phyloP scores from a whole-genome alignment of 192 early-diverging fungal species.

The Ambispora gerdemannii region DNA sequence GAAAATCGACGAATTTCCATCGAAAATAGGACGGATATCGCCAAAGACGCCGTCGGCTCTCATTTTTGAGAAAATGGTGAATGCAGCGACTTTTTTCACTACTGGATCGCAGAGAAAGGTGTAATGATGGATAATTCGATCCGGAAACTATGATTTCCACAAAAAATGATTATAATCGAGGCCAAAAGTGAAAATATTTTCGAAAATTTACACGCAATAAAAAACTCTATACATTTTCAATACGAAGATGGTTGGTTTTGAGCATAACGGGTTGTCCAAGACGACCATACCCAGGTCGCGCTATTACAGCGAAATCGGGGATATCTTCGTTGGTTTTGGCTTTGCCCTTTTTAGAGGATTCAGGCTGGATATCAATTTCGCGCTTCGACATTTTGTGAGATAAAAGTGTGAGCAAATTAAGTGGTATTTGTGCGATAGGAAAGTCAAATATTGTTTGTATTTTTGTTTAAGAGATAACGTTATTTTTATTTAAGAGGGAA shows the following conservation, averaged over 20 bases:
- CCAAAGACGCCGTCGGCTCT: constrained; percentile 2
- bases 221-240: not conserved
- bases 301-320: not conserved
- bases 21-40: not conserved
- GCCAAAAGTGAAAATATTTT: not conserved
- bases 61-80: constrained; percentile 15
- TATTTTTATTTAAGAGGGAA: too few relatives aligned
- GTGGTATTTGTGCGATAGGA: too few relatives aligned
- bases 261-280: not conserved
- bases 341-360: not conserved
- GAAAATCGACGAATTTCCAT: constrained; percentile 11
- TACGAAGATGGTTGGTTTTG: constrained; percentile 2
- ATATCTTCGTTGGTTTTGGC: not conserved
- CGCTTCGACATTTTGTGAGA: not conserved
- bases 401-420: too few relatives aligned
- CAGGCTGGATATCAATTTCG: not conserved
- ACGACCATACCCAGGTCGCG: not conserved
- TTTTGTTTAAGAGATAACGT: too few relatives aligned
- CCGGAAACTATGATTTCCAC: not conserved
- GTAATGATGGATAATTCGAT: not conserved
- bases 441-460: too few relatives aligned
- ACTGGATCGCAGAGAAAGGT: not conserved
- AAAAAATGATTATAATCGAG: too few relatives aligned
- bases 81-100: not conserved
- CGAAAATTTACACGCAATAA: not conserved